Evolutionary conservation across 164 flowering plant species (phyloP), one percentile per base, ranked within the genome.

Genomic region (Magnolia kwangsiensis): DNA sequence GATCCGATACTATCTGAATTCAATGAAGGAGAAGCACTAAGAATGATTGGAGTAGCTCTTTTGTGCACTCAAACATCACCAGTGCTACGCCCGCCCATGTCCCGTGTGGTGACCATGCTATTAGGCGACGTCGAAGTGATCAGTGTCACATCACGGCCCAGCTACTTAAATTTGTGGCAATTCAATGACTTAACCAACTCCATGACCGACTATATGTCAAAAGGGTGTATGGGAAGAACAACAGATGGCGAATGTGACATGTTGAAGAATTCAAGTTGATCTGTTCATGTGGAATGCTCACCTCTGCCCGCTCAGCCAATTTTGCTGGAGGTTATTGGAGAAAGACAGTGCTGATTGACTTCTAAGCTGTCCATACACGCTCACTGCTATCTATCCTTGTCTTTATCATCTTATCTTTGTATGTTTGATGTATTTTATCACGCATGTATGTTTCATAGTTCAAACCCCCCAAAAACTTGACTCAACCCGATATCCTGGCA

Each of bases 61-160:
- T 63, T 86, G 78, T 88, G 90, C 85, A 88, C 84, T 65, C 90
- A 88, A 73, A 80, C 90, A 55, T 83, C 88, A 10, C 88, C 88
- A 23, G 19, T 61, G 63, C 29, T 76, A 66, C 83, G 90, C n/a
- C 89, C 90, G 59, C 21, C 83, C 19, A 84, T 84, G 86, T 81
- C 84, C 2, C 79, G 86, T 29, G 86, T 80, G 27, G 82, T 81
- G 74, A 84, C 83, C 58, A 88, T 88, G 90, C 78, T 88, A 31
- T 21, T 86, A 10, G 89, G 89, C 70, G 86, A 88, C 51, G 31
- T 77, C 9, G 86, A 88, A 82, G 86, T 86, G 21, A 79, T 76
- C 73, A 68, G 69, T 1, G 84, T 75, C 4, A 75, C 80, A 24
- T 70, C 87, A 24, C 84, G 67, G 76, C 88, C 88, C 29, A 72